Conservation (phyloP, 352 stramenopile genomes). For the Globisporangium lucens region DNA sequence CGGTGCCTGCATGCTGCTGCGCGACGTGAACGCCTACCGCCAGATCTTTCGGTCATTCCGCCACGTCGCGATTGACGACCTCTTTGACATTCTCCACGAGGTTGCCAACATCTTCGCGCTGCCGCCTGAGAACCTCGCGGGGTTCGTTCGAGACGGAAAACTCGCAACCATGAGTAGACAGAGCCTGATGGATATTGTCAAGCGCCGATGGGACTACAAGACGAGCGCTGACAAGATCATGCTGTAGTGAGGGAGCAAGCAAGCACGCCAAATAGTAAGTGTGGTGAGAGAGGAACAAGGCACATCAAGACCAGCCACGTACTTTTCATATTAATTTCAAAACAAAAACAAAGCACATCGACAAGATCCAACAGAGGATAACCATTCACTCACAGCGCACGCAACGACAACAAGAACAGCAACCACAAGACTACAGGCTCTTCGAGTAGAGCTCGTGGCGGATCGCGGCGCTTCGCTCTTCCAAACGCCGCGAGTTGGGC, state of each 20-base stretch:
- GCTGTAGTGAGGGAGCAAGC: slow-evolving; percentile 21
- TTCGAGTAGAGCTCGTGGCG: slow-evolving; percentile 83
- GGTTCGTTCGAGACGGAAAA: slow-evolving; percentile 74
- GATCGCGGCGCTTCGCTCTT: slow-evolving; percentile 80
- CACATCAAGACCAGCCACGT: background rate
- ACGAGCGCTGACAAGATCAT: slow-evolving; percentile 70
- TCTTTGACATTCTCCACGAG: slow-evolving; percentile 78
- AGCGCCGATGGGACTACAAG: slow-evolving; percentile 84
- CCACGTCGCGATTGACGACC: slow-evolving; percentile 49
- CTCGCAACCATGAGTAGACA: slow-evolving; percentile 59
- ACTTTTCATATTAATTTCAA: background rate
- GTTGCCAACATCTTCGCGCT: slow-evolving; percentile 83
- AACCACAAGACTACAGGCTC: slow-evolving; percentile 67
- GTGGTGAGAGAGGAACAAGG: background rate
- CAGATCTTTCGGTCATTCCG: slow-evolving; percentile 55
- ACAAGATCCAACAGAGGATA: background rate
- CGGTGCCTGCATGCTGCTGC: slow-evolving; percentile 76
- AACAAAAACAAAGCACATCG: background rate
- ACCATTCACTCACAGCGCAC: background rate
- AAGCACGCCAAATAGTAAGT: background rate
- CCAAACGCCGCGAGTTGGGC: slow-evolving; percentile 82
- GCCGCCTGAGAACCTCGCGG: slow-evolving; percentile 66
- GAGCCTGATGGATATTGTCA: slow-evolving; percentile 61
- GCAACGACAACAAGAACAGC: background rate
- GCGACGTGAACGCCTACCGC: slow-evolving; percentile 72